These are phyloP conservation scores for Hyphopichia fennica DNA, from an alignment of 1,139 yeast species.

Conservation along the genomic window DNA sequence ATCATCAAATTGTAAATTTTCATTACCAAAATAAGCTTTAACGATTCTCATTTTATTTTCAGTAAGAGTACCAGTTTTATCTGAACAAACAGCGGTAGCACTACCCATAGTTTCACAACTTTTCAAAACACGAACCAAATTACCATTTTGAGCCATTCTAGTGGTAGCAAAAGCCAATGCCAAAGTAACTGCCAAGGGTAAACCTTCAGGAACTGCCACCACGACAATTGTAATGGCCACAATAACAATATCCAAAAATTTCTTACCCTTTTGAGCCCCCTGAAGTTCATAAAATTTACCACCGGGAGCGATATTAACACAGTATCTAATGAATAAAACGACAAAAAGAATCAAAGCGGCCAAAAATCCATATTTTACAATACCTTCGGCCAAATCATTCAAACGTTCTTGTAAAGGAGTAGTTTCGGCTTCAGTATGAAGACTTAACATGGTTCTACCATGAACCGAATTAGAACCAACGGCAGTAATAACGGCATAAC, in stretches of 20 bases:
- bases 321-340: constrained; percentile 75
- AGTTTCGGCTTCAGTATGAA: constrained; percentile 70
- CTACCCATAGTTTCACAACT: constrained; percentile 99
- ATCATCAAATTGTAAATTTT: constrained; percentile 43
- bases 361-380: constrained; percentile 87
- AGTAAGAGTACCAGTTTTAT: constrained; percentile 95
- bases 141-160: constrained; percentile 95
- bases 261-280: constrained; percentile 78
- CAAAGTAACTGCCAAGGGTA: constrained; percentile 93
- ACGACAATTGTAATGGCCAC: constrained; percentile 91
- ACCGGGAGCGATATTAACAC: constrained; percentile 61
- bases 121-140: constrained; percentile 87
- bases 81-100: constrained; percentile 95
- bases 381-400: constrained; percentile 83
- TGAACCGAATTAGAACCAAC: constrained; percentile 87
- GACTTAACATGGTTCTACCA: constrained; percentile 85
- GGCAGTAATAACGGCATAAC: constrained; percentile 82
- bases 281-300: constrained; percentile 44
- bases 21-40: constrained; percentile 61
- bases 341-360: constrained; percentile 79
- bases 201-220: constrained; percentile 98
- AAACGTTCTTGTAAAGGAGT: constrained; percentile 90
- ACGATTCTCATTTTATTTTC: constrained; percentile 92
- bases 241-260: constrained; percentile 80
- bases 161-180: constrained; percentile 98